phyloP scores from a whole-genome alignment of 352 stramenopile genomes.

The Phytophthora ramorum region DNA sequence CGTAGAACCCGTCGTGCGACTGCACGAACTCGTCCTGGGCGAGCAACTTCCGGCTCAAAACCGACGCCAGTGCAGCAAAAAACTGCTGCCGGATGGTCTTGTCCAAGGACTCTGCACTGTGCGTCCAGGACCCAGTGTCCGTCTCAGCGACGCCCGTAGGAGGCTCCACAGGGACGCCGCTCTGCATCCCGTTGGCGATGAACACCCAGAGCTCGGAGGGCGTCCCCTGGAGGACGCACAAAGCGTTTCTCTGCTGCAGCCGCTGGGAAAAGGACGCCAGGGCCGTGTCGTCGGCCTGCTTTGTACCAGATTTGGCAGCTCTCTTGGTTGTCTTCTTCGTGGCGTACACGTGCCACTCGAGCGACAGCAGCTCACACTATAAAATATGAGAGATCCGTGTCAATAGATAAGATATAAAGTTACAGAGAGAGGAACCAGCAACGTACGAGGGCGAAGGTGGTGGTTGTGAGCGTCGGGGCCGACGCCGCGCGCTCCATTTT shows the following conservation, averaged over 20 bases:
- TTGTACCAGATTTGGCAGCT: background rate
- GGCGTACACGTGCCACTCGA: slow-evolving; percentile 64
- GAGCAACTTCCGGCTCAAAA: slow-evolving; percentile 41
- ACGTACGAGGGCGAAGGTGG: slow-evolving; percentile 57
- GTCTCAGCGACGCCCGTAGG: slow-evolving; percentile 39
- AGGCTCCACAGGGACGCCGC: slow-evolving; percentile 35
- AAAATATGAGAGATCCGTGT: slow-evolving; percentile 13
- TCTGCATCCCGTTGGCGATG: slow-evolving; percentile 48
- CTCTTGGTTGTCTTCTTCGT: slow-evolving; percentile 27
- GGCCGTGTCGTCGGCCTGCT: slow-evolving; percentile 22
- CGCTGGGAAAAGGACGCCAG: slow-evolving; percentile 39
- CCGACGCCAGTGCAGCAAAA: slow-evolving; percentile 49
- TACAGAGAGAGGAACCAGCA: slow-evolving; percentile 7
- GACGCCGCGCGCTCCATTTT: slow-evolving; percentile 53
- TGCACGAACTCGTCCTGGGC: slow-evolving; percentile 52
- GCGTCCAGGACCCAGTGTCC: slow-evolving; percentile 24
- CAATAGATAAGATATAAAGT: slow-evolving; percentile 10
- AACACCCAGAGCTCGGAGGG: slow-evolving; percentile 58
- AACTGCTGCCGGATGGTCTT: slow-evolving; percentile 40
- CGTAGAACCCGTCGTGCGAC: slow-evolving; percentile 39
- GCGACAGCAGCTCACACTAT: slow-evolving; percentile 53
- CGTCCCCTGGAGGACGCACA: slow-evolving; percentile 30
- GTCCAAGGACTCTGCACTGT: slow-evolving; percentile 12
- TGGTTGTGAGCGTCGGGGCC: slow-evolving; percentile 38
- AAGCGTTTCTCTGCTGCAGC: slow-evolving; percentile 48